Evolutionary conservation across 306 rosid species (phyloP), one percentile per base, ranked within the genome.

Genomic region (Sechiopsis laciniata): DNA sequence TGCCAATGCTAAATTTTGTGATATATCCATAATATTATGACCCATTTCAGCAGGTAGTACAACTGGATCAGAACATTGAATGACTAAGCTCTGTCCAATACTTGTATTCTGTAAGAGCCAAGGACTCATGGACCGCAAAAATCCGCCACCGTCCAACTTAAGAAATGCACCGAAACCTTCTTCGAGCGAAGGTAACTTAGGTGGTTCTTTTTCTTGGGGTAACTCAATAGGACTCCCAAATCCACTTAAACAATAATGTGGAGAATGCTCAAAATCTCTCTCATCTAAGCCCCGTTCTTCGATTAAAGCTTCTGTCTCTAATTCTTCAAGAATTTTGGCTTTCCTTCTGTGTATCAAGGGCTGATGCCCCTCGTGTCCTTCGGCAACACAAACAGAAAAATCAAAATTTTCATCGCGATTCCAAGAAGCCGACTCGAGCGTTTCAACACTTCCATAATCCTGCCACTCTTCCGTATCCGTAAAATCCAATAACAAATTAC

Each of bases 181-280:
- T 58, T 83, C 93, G 59, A 91, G 83, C 22, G 91, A 83, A 83
- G 93, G 87, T 68, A 87, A 80, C 12, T 40, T 61, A 50, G 76
- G 61, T 52, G 84, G 73, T 67, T 87, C 90, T 77, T 87, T 88
- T 77, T 85, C 80, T 13, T 74, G 79, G 51, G 82, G 79, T 40
- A 89, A 81, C 83, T 91, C 89, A 73, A 91, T 85, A 64, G 97
- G 97, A 78, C 97, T 91, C 55, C 97, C 97, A 73, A 91, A 91
- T 40, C 97, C 97, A 76, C 92, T 88, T 26, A 89, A 82, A 60
- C 55, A 74, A 50, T 73, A 79, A 72, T 17, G 19, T 1, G 83
- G 86, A 82, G 88, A 87, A 62, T 82, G 75, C 76, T 80, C 74
- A 66, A 91, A 84, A 83, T 89, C 97, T 52, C 78, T 74, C 77